phyloP scores from a whole-genome alignment of 345 rosid genomes.

The Diplotaxis tenuifolia region DNA sequence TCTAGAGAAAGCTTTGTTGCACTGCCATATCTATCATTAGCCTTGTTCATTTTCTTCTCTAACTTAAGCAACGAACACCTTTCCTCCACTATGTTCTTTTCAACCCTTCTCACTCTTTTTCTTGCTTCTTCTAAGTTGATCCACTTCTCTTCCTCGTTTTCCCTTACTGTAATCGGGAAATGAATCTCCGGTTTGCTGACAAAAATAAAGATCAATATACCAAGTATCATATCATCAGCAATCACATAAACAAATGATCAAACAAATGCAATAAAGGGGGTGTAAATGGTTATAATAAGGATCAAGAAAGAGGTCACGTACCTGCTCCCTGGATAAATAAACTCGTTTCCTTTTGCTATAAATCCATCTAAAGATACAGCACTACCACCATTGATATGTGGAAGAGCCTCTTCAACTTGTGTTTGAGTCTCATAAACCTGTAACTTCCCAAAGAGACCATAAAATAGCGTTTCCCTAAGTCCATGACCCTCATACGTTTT shows the following conservation, averaged over 20 bases:
- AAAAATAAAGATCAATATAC: background rate
- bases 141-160: slow-evolving; percentile 16
- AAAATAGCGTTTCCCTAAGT: slow-evolving; percentile 60
- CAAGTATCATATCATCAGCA: too few relatives aligned
- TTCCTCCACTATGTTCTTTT: background rate
- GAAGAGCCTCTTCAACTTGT: slow-evolving; percentile 43
- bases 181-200: slow-evolving; percentile 15
- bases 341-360: slow-evolving; percentile 45
- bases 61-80: background rate
- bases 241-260: too few relatives aligned
- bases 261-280: too few relatives aligned
- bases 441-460: slow-evolving; percentile 46
- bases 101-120: background rate
- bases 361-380: slow-evolving; percentile 65
- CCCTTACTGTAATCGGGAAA: slow-evolving; percentile 6
- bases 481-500: slow-evolving; percentile 41
- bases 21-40: background rate
- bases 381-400: slow-evolving; percentile 39
- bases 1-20: background rate
- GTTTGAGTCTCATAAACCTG: slow-evolving; percentile 57
- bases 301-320: slow-evolving; percentile 26
- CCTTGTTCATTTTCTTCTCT: slow-evolving; percentile 9
- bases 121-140: slow-evolving; percentile 5
- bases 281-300: background rate
- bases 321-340: slow-evolving; percentile 46